Evolutionary conservation across 164 flowering plant genomes (phyloP), one percentile per base, ranked within the genome.

Genomic region (Echeveria elegans): DNA sequence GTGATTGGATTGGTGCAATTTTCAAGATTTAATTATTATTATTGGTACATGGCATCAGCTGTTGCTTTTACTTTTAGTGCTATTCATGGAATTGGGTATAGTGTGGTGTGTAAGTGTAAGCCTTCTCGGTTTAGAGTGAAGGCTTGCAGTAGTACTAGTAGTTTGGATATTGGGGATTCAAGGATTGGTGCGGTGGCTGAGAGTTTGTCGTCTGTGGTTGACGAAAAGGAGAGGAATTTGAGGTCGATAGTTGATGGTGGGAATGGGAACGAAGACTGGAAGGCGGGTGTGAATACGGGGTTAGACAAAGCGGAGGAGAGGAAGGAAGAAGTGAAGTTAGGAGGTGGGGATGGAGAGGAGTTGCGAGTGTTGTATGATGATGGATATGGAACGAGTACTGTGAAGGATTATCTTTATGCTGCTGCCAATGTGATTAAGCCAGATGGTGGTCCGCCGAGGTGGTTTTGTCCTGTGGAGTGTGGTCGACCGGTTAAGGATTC

Each of bases 401-500:
- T 91, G 73, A 83, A 83, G 70, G 90, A 91, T 76, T 91, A 86
- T 67, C 79, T 88, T 65, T 86, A 82, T 34, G 59, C 47, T 15
- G 72, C 89, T 0, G 77, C 68, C 58, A 88, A 86, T 34, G 58
- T 91, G 24, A 76, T 81, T 47, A 81, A 70, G 74, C 75, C 85
- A 0, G 97, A 91, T 61, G 95, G 92, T 2, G 95, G 95, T 9
- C 93, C 97, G 5, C 85, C 85, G 12, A 72, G 97, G 68, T 91
- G 97, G 97, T 87, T 91, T 75, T 77, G 85, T 68, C 97, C 97
- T 0, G 73, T 86, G 64, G 83, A 74, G 4, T 83, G 87, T 63
- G 91, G 91, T 9, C 63, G 66, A 7, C 91, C 88, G 10, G 71
- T 88, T 21, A 73, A 78, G 31, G 79, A 68, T 65, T 76, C 97